Evolutionary conservation across 2,329 filamentous ascomycete genomes (phyloP).

Genomic region (Claviceps sorghi): DNA sequence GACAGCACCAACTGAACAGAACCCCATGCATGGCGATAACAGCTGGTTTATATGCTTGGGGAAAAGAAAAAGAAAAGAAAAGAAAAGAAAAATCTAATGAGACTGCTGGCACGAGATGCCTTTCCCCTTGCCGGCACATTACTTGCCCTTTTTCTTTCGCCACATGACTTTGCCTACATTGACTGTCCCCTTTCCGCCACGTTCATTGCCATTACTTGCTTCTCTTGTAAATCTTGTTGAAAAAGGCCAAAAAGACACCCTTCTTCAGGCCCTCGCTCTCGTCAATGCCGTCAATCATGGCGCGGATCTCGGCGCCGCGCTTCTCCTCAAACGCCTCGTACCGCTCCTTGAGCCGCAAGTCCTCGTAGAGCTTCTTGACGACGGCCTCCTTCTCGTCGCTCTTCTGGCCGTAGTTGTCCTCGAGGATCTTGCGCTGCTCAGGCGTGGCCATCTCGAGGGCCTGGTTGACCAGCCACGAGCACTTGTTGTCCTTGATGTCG

Average conservation of each 20-base stretch:
- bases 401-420: constrained; percentile 90
- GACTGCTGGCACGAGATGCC: too few species aligned
- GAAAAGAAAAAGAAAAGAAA: too few species aligned
- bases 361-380: constrained; percentile 79
- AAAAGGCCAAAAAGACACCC: constrained; percentile 75
- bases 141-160: too few species aligned
- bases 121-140: too few species aligned
- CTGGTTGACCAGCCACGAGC: constrained; percentile 95
- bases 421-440: constrained; percentile 75
- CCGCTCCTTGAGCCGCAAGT: constrained; percentile 67
- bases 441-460: constrained; percentile 66
- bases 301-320: constrained; percentile 60
- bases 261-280: constrained; percentile 83
- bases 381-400: constrained; percentile 66
- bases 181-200: too few species aligned
- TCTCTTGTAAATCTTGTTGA: constrained; percentile 96
- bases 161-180: too few species aligned
- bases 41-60: too few species aligned
- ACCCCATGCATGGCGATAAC: too few species aligned
- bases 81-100: too few species aligned
- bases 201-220: constrained; percentile 81
- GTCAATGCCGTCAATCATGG: constrained; percentile 65
- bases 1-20: too few species aligned
- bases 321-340: constrained; percentile 88
- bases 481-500: constrained; percentile 99